Evolutionary conservation across 441 rosid species (phyloP).

Genomic region (Bruguiera hainesii): DNA sequence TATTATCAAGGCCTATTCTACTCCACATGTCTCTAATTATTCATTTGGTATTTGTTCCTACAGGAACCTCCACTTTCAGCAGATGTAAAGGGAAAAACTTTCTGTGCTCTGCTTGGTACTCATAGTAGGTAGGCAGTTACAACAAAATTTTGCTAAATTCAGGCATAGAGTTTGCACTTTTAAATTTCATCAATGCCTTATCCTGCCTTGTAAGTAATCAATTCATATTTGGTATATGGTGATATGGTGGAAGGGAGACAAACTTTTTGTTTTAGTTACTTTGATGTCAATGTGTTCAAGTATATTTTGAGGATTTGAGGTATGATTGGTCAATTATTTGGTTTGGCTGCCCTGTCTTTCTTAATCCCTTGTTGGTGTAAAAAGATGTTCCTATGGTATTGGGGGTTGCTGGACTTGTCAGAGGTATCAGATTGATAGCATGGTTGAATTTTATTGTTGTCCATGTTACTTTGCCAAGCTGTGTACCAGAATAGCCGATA

Average conservation of each 20-base stretch:
- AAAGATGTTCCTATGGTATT: background rate
- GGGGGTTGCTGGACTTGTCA: background rate
- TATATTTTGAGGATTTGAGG: background rate
- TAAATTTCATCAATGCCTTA: background rate
- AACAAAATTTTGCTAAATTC: constrained; percentile 9
- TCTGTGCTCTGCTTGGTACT: constrained; percentile 80
- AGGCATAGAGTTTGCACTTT: background rate
- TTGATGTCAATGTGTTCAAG: background rate
- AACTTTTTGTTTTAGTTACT: background rate
- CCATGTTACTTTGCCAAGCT: background rate
- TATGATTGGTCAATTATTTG: background rate
- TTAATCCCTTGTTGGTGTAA: background rate
- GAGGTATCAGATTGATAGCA: background rate
- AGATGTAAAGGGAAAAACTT: constrained; percentile 79
- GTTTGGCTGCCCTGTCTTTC: background rate
- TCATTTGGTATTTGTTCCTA: constrained; percentile 16
- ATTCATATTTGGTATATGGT: background rate
- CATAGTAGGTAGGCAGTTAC: constrained; percentile 65
- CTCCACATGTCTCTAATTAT: constrained; percentile 13
- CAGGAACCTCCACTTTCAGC: constrained; percentile 93
- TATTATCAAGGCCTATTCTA: background rate
- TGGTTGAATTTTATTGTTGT: background rate
- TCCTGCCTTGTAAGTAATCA: background rate
- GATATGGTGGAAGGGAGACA: background rate
- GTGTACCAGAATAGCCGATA: background rate